Evolutionary conservation across 371 early-diverging fungal species (phyloP).

Genomic region (Batkoa obscura): DNA sequence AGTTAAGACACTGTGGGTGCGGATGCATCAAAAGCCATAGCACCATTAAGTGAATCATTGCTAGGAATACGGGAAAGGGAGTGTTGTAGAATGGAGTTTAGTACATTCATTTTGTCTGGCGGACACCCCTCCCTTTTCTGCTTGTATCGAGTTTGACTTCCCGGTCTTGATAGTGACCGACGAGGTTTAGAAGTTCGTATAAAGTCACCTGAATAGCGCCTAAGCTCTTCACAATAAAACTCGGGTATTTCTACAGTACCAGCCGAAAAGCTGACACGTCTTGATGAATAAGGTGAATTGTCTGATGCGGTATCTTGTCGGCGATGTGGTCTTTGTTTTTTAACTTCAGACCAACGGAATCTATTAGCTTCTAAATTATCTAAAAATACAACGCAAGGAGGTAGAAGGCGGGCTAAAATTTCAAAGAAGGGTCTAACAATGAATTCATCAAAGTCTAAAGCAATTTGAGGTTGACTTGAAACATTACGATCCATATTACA

Average conservation of each 20-base stretch:
- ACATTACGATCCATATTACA: constrained; percentile 71
- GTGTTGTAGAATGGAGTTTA: background rate
- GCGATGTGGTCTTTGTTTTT: background rate
- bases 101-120: constrained; percentile 4
- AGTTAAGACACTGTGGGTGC: too few species aligned
- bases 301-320: background rate
- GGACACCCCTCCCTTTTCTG: background rate
- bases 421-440: constrained; percentile 74
- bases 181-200: background rate
- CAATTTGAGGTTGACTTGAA: constrained; percentile 51
- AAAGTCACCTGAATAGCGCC: background rate
- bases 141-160: background rate
- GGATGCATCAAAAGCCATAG: too few species aligned
- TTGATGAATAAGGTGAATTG: background rate
- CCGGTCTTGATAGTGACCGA: background rate
- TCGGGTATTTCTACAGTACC: constrained; percentile 5
- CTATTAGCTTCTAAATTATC: background rate
- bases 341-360: background rate
- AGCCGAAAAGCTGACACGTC: constrained; percentile 4
- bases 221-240: constrained; percentile 2
- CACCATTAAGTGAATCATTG: too few species aligned
- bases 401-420: constrained; percentile 48
- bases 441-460: constrained; percentile 63
- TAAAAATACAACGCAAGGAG: constrained; percentile 10
- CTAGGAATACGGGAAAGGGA: background rate